Base-by-base conservation (phyloP, 208 protist species). In the Herpetomonas tarakana region DNA sequence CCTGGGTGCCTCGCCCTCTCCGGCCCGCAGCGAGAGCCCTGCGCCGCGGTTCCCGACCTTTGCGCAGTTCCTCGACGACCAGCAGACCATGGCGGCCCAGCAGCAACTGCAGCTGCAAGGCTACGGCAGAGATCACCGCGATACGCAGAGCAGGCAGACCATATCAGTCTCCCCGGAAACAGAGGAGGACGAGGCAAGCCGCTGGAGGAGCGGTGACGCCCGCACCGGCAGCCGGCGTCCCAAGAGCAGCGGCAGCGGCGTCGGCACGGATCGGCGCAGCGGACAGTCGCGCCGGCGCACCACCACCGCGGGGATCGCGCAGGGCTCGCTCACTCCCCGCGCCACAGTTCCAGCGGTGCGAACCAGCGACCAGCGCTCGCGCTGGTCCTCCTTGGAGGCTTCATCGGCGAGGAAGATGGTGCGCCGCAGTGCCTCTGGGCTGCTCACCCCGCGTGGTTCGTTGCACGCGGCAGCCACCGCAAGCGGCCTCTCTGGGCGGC, bases 31-130 rank as follows among this genome's bases (percentile, higher is more conserved):
- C 47, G 75, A 78, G 41, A 91, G 82, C 60, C 88, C 88, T 25
- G 79, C 84, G 6, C 88, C 88, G 26, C 88, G 88, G 39, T 94
- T 94, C 39, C 88, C 88, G 2, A 76, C 64, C 25, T 94, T 89
- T 54, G 75, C 71, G 3, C 63, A 89, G 63, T 91, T 85, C 41
- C 60, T 94, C 27, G 85, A 80, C 38, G 87, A 91, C 14, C 76
- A 82, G 30, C 56, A 68, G 18, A 41, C 54, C n/a, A 52, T 63
- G 1, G 64, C n/a, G n/a, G 60, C 52, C 21, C 57, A 51, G 11
- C 45, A 76, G 30, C 52, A 56, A 28, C 58, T 63, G 19, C 71
- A 60, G 0, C 45, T 54, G n/a, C 76, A 65, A 18, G 56, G 68
- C 22, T 25, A 18, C 38, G 69, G 63, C 46, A 52, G n/a, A 18